Evolutionary conservation across 2,329 filamentous ascomycete species (phyloP).

Genomic region (Exophiala mesophila): DNA sequence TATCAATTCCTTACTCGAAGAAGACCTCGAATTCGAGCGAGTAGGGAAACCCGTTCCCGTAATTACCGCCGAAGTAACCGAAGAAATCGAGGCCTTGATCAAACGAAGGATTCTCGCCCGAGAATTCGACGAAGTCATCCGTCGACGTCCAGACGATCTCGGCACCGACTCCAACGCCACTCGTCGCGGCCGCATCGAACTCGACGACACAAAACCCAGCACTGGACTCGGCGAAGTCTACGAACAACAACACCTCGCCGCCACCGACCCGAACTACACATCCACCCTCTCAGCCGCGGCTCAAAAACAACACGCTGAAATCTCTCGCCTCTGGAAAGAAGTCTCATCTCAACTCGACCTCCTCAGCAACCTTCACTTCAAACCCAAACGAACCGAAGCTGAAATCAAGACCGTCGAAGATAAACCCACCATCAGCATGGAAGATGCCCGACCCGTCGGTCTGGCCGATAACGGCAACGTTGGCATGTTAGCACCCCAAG

Average conservation of each 20-base stretch:
- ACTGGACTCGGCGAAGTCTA: conserved; percentile 89
- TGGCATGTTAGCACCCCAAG: conserved; percentile 84
- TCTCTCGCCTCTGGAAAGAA: conserved; percentile 76
- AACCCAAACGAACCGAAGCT: conserved; percentile 77
- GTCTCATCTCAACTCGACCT: conserved; percentile 77
- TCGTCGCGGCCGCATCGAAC: conserved; percentile 68
- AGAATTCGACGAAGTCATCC: conserved; percentile 87
- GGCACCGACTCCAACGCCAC: conserved; percentile 56
- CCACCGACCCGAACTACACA: conserved; percentile 72
- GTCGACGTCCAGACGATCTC: conserved; percentile 73
- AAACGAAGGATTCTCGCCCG: conserved; percentile 85
- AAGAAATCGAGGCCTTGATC: conserved; percentile 88
- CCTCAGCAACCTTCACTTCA: conserved; percentile 91
- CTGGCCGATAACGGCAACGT: conserved; percentile 62
- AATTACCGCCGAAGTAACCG: conserved; percentile 84
- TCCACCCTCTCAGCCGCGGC: conserved; percentile 78
- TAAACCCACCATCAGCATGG: conserved; percentile 87
- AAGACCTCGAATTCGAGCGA: conserved; percentile 94
- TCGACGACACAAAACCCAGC: conserved; percentile 82
- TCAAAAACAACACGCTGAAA: conserved; percentile 74
- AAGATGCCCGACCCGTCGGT: conserved; percentile 85
- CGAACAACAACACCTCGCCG: conserved; percentile 82
- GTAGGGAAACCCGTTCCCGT: conserved; percentile 91
- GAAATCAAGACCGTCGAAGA: conserved; percentile 82
- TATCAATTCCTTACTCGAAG: conserved; percentile 84